Percentiles rank a stretch among this genome's conserved stretches.
Conservation (phyloP, 306 rosid genomes). For the Acacia confusa region DNA sequence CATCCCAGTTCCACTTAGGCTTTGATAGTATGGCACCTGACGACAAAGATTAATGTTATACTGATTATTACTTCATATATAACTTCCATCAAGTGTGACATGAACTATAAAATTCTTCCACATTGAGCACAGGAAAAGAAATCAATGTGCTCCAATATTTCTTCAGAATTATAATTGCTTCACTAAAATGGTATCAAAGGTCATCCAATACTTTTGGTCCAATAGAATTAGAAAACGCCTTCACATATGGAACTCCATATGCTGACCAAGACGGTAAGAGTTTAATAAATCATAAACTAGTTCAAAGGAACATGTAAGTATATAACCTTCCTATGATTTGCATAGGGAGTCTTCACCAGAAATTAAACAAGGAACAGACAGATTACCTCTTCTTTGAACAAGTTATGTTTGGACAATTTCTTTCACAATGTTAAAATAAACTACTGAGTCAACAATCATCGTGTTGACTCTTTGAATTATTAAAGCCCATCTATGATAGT, state of each 20-base stretch:
- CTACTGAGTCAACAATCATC: not conserved
- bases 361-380: constrained; percentile 10
- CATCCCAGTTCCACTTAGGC: constrained; percentile 41
- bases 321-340: not conserved
- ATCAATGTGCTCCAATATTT: not conserved
- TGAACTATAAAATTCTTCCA: constrained; percentile 8
- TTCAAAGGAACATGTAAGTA: constrained; percentile 11
- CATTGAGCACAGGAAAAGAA: constrained; percentile 1
- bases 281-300: not conserved
- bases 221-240: not conserved
- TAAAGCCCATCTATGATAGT: not conserved
- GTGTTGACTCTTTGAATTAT: not conserved
- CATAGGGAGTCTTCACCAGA: not conserved
- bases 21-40: constrained; percentile 40
- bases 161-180: not conserved
- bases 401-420: not conserved
- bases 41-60: constrained; percentile 23
- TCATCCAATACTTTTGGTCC: constrained; percentile 6
- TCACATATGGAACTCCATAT: not conserved
- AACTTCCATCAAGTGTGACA: constrained; percentile 1
- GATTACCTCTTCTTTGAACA: not conserved
- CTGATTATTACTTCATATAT: constrained; percentile 10
- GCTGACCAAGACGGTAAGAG: not conserved
- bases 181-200: not conserved
- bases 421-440: not conserved